phyloP scores from a whole-genome alignment of 768 basidiomycete species.

The Amanita thiersii region DNA sequence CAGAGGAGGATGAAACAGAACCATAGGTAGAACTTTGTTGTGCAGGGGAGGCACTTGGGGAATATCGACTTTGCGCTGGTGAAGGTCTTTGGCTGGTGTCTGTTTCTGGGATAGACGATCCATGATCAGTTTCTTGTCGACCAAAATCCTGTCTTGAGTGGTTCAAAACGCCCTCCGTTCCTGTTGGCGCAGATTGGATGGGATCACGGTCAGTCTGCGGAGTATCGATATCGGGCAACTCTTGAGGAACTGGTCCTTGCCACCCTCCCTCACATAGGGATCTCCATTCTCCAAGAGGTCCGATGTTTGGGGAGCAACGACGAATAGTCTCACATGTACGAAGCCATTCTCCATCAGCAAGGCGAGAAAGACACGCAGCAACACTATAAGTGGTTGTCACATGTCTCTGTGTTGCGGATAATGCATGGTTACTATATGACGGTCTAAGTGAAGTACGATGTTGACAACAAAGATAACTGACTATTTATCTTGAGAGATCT shows the following conservation, averaged over 20 bases:
- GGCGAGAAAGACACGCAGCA: conserved; percentile 55
- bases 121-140: not conserved
- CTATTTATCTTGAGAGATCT: conserved; percentile 78
- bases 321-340: conserved; percentile 67
- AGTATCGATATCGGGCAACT: conserved; percentile 27
- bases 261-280: conserved; percentile 73
- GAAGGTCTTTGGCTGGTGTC: not conserved
- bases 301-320: conserved; percentile 56
- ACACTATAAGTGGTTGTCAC: conserved; percentile 47
- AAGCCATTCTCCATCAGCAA: conserved; percentile 78
- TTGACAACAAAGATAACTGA: conserved; percentile 27
- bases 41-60: not conserved
- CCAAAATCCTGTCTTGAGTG: not conserved
- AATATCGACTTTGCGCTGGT: not conserved
- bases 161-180: too few species aligned
- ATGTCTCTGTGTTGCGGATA: conserved; percentile 56
- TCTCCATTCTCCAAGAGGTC: conserved; percentile 65
- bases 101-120: not conserved
- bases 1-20: not conserved
- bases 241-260: conserved; percentile 41
- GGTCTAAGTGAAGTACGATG: not conserved
- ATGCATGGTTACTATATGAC: conserved; percentile 50
- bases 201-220: not conserved
- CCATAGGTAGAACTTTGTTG: not conserved
- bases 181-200: not conserved